phyloP scores from a whole-genome alignment of 495 filamentous ascomycete species.

The Xylaria intraflava region DNA sequence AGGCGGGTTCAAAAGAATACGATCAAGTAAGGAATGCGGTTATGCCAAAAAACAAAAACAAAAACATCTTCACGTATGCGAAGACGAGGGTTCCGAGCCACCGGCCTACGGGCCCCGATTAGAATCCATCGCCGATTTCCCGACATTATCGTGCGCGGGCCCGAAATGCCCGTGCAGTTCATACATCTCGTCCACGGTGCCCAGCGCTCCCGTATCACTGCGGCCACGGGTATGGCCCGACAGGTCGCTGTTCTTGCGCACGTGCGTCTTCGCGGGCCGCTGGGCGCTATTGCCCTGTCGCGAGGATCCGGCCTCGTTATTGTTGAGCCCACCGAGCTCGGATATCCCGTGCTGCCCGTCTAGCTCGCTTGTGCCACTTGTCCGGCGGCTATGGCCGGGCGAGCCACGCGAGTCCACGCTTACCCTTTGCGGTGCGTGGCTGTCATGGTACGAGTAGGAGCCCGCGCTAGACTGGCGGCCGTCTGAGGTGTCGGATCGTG shows the following conservation, averaged over 20 bases:
- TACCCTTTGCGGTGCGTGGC: slow-evolving; percentile 15
- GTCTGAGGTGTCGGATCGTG: slow-evolving; percentile 13
- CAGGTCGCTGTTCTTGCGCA: slow-evolving; percentile 14
- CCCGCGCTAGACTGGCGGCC: slow-evolving; percentile 29
- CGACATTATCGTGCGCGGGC: slow-evolving; percentile 17
- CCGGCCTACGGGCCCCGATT: not conserved
- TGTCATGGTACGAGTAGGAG: slow-evolving; percentile 26
- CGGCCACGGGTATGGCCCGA: slow-evolving; percentile 5
- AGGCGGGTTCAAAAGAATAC: slow-evolving; percentile 26
- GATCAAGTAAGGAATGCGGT: not conserved
- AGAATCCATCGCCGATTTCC: slow-evolving; percentile 28
- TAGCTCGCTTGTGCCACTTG: slow-evolving; percentile 36
- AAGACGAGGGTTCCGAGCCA: no score
- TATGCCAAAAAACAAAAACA: not conserved
- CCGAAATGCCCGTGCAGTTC: slow-evolving; percentile 33
- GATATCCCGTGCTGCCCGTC: slow-evolving; percentile 21
- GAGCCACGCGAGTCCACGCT: slow-evolving; percentile 28
- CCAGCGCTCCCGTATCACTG: slow-evolving; percentile 15
- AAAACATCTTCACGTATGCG: not conserved
- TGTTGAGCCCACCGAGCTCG: slow-evolving; percentile 22
- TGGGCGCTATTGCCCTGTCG: slow-evolving; percentile 16
- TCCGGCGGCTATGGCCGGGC: slow-evolving; percentile 27
- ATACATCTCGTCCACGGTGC: slow-evolving; percentile 24
- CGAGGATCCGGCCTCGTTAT: slow-evolving; percentile 9
- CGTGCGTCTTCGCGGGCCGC: not conserved